Conservation (phyloP, 2,329 filamentous ascomycete genomes). For the Talaromyces sp. region DNA sequence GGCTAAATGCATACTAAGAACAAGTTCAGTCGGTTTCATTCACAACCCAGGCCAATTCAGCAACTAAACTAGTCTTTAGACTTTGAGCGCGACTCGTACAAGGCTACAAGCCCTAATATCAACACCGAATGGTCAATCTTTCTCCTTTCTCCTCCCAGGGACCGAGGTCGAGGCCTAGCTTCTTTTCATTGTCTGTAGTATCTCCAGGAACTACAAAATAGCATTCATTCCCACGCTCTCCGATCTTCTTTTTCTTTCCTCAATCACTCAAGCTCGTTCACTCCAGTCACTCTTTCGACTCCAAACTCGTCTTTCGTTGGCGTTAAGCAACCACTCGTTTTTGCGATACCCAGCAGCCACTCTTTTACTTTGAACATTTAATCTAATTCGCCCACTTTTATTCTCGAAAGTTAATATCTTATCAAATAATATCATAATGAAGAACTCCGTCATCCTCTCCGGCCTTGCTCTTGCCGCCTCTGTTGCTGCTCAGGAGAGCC, state of each 20-base stretch:
- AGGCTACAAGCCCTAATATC: slow-evolving; percentile 14
- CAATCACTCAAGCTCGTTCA: slow-evolving; percentile 19
- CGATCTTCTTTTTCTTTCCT: slow-evolving; percentile 10
- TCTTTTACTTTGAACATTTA: slow-evolving; percentile 21
- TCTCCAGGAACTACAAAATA: slow-evolving; percentile 17
- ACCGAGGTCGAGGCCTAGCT: not conserved
- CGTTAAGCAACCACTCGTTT: slow-evolving; percentile 26
- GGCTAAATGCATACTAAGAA: not conserved
- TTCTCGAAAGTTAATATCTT: slow-evolving; percentile 3
- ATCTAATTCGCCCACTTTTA: slow-evolving; percentile 7
- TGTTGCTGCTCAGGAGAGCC: slow-evolving; percentile 19
- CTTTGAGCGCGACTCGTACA: slow-evolving; percentile 6
- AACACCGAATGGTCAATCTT: not conserved
- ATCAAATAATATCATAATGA: slow-evolving; percentile 20
- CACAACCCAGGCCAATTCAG: not conserved
- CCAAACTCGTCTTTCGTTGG: slow-evolving; percentile 15
- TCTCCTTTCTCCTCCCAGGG: slow-evolving; percentile 11
- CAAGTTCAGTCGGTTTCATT: not conserved
- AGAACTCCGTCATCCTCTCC: slow-evolving; percentile 25
- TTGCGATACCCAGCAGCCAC: slow-evolving; percentile 30
- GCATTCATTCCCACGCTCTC: slow-evolving; percentile 11
- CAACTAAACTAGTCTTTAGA: not conserved
- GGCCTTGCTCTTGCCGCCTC: slow-evolving; percentile 29
- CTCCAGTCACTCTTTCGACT: slow-evolving; percentile 24
- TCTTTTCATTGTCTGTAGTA: not conserved